These are phyloP conservation scores for Delitschia confertaspora DNA, from an alignment of 495 filamentous ascomycete genomes.

Conservation along the genomic window DNA sequence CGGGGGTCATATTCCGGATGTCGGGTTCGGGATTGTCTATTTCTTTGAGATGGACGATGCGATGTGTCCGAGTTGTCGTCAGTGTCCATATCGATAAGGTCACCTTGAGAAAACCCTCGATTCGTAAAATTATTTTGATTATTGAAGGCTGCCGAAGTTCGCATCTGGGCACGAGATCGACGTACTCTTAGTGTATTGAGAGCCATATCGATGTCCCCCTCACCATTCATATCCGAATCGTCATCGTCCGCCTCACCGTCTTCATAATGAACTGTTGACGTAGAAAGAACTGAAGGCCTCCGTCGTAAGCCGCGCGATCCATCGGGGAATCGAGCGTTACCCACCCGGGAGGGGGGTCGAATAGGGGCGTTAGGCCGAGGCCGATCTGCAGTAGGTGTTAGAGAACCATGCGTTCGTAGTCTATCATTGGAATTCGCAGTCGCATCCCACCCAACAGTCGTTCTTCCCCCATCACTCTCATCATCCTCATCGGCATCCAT, in stretches of 20 bases:
- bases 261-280: slow-evolving; percentile 27
- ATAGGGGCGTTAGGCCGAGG: slow-evolving; percentile 25
- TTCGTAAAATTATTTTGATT: slow-evolving; percentile 14
- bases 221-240: slow-evolving; percentile 26
- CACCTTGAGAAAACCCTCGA: slow-evolving; percentile 14
- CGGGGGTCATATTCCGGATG: slow-evolving; percentile 29
- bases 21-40: slow-evolving; percentile 6
- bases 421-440: slow-evolving; percentile 32
- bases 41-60: slow-evolving; percentile 4
- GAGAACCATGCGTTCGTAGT: slow-evolving; percentile 31
- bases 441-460: slow-evolving; percentile 34
- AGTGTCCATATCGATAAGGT: slow-evolving; percentile 22
- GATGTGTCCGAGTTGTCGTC: slow-evolving; percentile 29
- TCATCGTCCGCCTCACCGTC: slow-evolving; percentile 30
- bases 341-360: slow-evolving; percentile 22
- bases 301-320: slow-evolving; percentile 28
- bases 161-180: slow-evolving; percentile 26
- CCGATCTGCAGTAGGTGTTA: slow-evolving; percentile 36
- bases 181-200: slow-evolving; percentile 17
- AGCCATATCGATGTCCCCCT: slow-evolving; percentile 28
- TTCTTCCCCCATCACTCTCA: slow-evolving; percentile 30
- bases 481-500: slow-evolving; percentile 26
- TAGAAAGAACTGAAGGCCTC: slow-evolving; percentile 27
- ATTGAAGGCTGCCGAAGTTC: slow-evolving; percentile 8
- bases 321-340: slow-evolving; percentile 24